Percentiles rank a stretch among this genome's conserved stretches.
Conservation (phyloP, 2,329 filamentous ascomycete species). For the Drechslera avenae region DNA sequence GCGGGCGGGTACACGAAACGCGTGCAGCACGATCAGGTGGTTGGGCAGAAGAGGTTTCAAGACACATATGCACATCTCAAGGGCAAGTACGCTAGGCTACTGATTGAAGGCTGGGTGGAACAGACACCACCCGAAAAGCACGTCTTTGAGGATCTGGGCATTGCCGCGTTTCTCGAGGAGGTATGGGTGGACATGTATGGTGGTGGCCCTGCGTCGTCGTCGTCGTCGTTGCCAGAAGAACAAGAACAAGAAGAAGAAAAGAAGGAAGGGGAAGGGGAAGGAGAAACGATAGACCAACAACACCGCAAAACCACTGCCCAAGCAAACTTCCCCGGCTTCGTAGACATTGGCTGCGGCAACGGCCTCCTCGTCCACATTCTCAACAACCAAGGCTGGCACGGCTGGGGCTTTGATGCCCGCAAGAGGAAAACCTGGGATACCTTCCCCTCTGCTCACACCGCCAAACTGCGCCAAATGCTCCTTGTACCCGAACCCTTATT, state of each 20-base stretch:
- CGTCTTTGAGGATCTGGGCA: conserved; percentile 91
- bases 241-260: neutral
- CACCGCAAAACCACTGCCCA: conserved; percentile 15
- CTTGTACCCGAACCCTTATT: conserved; percentile 62
- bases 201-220: conserved; percentile 16
- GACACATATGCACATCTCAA: conserved; percentile 83
- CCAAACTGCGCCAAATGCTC: conserved; percentile 62
- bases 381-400: conserved; percentile 76
- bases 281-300: neutral
- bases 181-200: conserved; percentile 86
- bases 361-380: conserved; percentile 87
- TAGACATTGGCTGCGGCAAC: conserved; percentile 96
- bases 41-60: conserved; percentile 78
- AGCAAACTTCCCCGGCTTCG: conserved; percentile 77
- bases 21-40: conserved; percentile 79
- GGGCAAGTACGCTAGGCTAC: conserved; percentile 70
- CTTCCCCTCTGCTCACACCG: conserved; percentile 62
- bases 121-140: conserved; percentile 87
- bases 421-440: conserved; percentile 80
- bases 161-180: conserved; percentile 91
- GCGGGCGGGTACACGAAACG: conserved; percentile 75
- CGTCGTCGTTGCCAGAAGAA: too few species aligned
- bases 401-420: conserved; percentile 93
- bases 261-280: conserved; percentile 18
- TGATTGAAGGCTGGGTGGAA: conserved; percentile 83